Evolutionary conservation across 108 stramenopile genomes (phyloP).

Genomic region (Asterionellopsis glacialis): DNA sequence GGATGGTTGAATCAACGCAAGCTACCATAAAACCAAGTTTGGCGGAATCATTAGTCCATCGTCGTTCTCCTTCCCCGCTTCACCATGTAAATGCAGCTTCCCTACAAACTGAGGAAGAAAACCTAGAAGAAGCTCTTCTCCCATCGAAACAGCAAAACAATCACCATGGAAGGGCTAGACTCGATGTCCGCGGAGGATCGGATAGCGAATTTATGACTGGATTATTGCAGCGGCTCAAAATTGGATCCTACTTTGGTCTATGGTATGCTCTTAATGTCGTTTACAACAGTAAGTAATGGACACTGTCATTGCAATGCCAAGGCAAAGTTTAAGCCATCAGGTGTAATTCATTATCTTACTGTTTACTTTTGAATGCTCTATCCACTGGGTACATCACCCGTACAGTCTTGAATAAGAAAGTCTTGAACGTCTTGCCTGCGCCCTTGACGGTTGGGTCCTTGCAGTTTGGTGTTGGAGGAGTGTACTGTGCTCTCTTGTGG

Average conservation of each 20-base stretch:
- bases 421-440: constrained; percentile 85
- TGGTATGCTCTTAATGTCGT: constrained; percentile 97
- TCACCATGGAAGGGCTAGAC: too few relatives aligned
- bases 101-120: too few relatives aligned
- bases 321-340: background rate
- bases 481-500: constrained; percentile 81
- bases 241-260: constrained; percentile 83
- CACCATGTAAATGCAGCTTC: too few relatives aligned
- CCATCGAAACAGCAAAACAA: too few relatives aligned
- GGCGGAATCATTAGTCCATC: too few relatives aligned
- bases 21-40: too few relatives aligned
- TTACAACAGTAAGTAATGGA: constrained; percentile 87
- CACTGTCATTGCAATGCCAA: background rate
- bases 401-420: constrained; percentile 91
- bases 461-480: constrained; percentile 84
- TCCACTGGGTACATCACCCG: too few relatives aligned
- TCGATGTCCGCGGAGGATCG: background rate
- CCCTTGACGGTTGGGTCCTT: constrained; percentile 85
- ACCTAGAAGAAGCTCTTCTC: too few relatives aligned
- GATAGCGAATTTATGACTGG: background rate
- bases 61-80: too few relatives aligned
- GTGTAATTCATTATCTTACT: background rate
- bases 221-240: constrained; percentile 31
- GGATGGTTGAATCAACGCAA: too few relatives aligned
- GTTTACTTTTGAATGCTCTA: background rate